Evolutionary conservation across 2,329 filamentous ascomycete species (phyloP), one percentile per base, ranked within the genome.

Genomic region (Nemania abortiva): DNA sequence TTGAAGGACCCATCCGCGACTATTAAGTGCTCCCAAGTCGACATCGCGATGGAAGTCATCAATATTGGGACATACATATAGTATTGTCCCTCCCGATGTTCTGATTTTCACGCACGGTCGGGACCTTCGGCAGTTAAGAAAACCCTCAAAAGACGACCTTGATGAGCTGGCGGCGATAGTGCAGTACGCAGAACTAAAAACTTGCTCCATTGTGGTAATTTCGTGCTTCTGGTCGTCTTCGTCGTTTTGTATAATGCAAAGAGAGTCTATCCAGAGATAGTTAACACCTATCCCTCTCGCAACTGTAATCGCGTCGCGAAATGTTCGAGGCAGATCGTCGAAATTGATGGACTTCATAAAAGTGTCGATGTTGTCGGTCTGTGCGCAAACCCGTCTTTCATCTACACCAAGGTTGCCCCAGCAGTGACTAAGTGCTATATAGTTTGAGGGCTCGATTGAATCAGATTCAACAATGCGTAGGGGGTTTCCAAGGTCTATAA

Each of bases 21-120:
- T 52, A 11, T 58, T 65, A 9, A 65, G 62, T 11, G 57, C 54
- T 18, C 56, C 65, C 3, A 54, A 10, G 13, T 72, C 68, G 1
- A 73, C 71, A 42, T 75, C 67, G 3, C 27, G 20, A n/a, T 69
- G 45, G 20, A 74, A 73, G 27, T 73, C 34, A 27, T 74, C 73
- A 7, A 74, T 73, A 29, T 58, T 34, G 1, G 49, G 56, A 37
- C 69, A 71, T 6, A 72, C 24, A 60, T 70, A 72, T 0, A 72
- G 13, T 1, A 2, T 63, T 9, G 49, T n/a, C 9, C 29, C 13
- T 1, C 24, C 27, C 10, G 37, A 5, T 20, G 31, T 39, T 24
- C 69, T 20, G 13, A 70, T 18, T 3, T 45, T 20, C 13, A 73
- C 53, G 20, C 42, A 73, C 2, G 54, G 13, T 22, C 71, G 55